These are phyloP conservation scores for Metschnikowia lunata DNA, from an alignment of 805 yeast species.

Conservation along the genomic window DNA sequence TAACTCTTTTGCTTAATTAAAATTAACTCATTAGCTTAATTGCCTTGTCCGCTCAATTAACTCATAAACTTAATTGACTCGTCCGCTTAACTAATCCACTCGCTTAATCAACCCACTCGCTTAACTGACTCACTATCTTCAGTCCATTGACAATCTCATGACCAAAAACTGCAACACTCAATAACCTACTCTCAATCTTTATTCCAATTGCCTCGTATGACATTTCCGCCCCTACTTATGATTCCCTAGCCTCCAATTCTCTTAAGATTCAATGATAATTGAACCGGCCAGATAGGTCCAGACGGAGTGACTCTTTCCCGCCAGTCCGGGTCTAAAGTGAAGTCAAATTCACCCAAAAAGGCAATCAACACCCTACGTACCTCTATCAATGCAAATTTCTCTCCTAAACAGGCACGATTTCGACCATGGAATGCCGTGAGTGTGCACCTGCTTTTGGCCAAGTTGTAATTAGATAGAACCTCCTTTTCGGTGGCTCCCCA, in stretches of 20 bases:
- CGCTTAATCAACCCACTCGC: not conserved
- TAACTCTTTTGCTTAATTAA: too few relatives aligned
- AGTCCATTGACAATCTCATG: not conserved
- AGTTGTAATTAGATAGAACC: conserved; percentile 36
- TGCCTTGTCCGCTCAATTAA: too few relatives aligned
- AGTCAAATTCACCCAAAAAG: conserved; percentile 32
- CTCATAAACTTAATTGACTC: too few relatives aligned
- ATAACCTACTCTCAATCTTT: too few relatives aligned
- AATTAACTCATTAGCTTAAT: too few relatives aligned
- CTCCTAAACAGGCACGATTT: conserved; percentile 57
- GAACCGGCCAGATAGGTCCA: conserved; percentile 52
- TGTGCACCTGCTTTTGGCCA: conserved; percentile 41
- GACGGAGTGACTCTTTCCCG: conserved; percentile 49
- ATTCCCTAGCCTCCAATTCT: not conserved
- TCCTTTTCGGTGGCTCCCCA: conserved; percentile 46
- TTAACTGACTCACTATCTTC: not conserved
- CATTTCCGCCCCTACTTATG: too few relatives aligned
- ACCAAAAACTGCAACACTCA: not conserved
- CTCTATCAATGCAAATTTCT: conserved; percentile 49
- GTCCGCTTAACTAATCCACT: not conserved
- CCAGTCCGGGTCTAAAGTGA: conserved; percentile 43
- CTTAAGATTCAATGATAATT: conserved; percentile 18
- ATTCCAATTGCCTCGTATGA: too few relatives aligned
- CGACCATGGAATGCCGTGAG: conserved; percentile 58
- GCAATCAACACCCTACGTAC: conserved; percentile 36